phyloP scores from a whole-genome alignment of 352 stramenopile genomes.

The Globisporangium irregulare region DNA sequence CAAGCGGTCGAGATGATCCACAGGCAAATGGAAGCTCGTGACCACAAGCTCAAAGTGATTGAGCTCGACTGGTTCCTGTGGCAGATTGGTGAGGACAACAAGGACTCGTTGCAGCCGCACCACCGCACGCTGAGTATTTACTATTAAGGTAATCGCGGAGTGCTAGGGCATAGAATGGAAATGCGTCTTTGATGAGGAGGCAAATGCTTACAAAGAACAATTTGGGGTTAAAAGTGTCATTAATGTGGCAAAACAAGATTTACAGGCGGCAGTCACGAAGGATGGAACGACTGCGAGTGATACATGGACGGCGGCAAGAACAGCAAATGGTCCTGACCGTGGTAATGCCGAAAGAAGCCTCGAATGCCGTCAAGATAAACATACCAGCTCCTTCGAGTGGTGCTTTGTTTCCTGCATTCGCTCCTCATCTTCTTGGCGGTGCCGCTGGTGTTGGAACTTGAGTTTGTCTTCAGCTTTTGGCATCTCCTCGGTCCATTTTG shows the following conservation, averaged over 20 bases:
- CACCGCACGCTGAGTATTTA: constrained; percentile 85
- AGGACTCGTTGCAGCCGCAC: constrained; percentile 71
- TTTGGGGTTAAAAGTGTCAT: neutral
- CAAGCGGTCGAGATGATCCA: constrained; percentile 81
- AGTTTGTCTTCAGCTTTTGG: constrained; percentile 3
- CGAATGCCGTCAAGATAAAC: neutral
- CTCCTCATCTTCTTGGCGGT: neutral
- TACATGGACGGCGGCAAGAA: constrained; percentile 1
- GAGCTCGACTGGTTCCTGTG: constrained; percentile 89
- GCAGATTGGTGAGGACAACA: constrained; percentile 80
- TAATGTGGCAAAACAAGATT: neutral
- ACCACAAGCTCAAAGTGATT: constrained; percentile 55
- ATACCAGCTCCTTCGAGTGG: neutral
- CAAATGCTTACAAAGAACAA: neutral
- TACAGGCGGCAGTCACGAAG: neutral
- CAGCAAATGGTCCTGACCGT: neutral
- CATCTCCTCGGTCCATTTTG: neutral
- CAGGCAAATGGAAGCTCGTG: constrained; percentile 26
- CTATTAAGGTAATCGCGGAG: constrained; percentile 40
- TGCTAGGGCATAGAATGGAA: neutral
- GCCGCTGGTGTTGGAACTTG: neutral
- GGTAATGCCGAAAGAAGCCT: neutral
- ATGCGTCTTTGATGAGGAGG: neutral
- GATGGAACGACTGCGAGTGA: constrained; percentile 1
- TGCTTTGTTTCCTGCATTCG: neutral